phyloP scores from a whole-genome alignment of 2,329 filamentous ascomycete genomes.

The Pleoardoris graminearum region DNA sequence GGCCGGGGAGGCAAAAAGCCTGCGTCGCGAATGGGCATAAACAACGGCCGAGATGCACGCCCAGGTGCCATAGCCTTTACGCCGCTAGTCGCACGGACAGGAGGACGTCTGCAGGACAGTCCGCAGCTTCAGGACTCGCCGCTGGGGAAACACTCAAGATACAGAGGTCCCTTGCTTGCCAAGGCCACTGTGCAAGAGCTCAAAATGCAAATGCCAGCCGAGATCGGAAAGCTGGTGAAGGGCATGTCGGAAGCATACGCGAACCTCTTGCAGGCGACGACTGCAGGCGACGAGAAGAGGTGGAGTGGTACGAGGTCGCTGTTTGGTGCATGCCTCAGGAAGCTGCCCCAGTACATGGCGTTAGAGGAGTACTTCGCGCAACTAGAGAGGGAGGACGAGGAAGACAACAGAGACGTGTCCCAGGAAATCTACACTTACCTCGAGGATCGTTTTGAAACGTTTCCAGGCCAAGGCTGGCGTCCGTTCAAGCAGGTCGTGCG shows the following conservation, averaged over 20 bases:
- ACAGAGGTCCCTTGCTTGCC: constrained; percentile 28
- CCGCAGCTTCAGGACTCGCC: constrained; percentile 36
- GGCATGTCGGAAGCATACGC: constrained; percentile 39
- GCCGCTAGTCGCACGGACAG: constrained; percentile 39
- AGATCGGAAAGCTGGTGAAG: constrained; percentile 36
- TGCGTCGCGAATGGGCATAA: constrained; percentile 7
- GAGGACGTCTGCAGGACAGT: constrained; percentile 32
- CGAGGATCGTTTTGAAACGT: constrained; percentile 41
- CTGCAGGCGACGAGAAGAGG: constrained; percentile 20
- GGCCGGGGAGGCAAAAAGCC: constrained; percentile 29
- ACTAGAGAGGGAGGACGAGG: constrained; percentile 34
- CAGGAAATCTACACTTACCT: constrained; percentile 48
- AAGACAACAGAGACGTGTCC: constrained; percentile 40
- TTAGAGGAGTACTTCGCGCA: constrained; percentile 45
- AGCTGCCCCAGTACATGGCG: constrained; percentile 48
- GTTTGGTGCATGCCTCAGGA: constrained; percentile 44
- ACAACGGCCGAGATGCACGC: constrained; percentile 14
- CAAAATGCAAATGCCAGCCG: constrained; percentile 25
- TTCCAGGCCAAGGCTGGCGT: constrained; percentile 42
- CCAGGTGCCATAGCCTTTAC: constrained; percentile 44
- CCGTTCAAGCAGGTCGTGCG: constrained; percentile 47
- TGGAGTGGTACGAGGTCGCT: constrained; percentile 44
- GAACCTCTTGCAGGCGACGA: constrained; percentile 42
- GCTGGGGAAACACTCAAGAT: constrained; percentile 24
- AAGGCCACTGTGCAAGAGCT: constrained; percentile 21